Conservation (phyloP, 1,284 basidiomycete species). For the Sphagnurus paluster region DNA sequence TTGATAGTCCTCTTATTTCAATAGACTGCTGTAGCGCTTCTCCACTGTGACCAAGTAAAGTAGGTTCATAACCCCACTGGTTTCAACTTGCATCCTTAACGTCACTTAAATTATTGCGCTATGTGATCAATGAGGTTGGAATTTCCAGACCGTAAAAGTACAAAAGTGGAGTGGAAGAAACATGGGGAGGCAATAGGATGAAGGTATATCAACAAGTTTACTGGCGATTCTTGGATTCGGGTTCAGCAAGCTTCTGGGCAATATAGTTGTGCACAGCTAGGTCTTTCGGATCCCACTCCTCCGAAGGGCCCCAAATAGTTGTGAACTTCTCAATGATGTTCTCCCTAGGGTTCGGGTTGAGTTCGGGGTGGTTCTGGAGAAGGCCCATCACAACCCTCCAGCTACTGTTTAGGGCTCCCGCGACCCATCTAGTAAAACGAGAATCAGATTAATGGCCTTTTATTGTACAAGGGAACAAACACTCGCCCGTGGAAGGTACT, state of each 20-base stretch:
- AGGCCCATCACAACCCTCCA: slow-evolving; percentile 16
- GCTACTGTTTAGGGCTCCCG: slow-evolving; percentile 18
- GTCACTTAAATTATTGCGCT: too few species aligned
- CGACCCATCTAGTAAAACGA: slow-evolving; percentile 16
- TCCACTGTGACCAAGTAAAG: too few species aligned
- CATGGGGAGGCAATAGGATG: too few species aligned
- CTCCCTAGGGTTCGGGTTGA: slow-evolving; percentile 17
- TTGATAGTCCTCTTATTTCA: too few species aligned
- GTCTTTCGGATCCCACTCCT: slow-evolving; percentile 18
- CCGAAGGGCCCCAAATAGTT: slow-evolving; percentile 13
- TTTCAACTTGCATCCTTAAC: too few species aligned
- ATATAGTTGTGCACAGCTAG: slow-evolving; percentile 11
- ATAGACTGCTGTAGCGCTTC: too few species aligned
- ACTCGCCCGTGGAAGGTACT: slow-evolving; percentile 20
- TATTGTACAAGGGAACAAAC: not conserved
- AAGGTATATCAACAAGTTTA: too few species aligned
- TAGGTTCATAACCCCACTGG: too few species aligned
- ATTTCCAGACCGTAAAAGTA: too few species aligned
- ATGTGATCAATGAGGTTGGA: too few species aligned
- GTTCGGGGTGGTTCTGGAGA: slow-evolving; percentile 18
- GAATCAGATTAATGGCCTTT: not conserved
- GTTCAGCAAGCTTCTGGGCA: slow-evolving; percentile 9
- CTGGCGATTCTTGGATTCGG: not conserved
- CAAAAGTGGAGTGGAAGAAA: too few species aligned
- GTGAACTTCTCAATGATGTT: slow-evolving; percentile 19